Conservation (phyloP, 495 filamentous ascomycete genomes). For the Sphaerosporella brunnea region DNA sequence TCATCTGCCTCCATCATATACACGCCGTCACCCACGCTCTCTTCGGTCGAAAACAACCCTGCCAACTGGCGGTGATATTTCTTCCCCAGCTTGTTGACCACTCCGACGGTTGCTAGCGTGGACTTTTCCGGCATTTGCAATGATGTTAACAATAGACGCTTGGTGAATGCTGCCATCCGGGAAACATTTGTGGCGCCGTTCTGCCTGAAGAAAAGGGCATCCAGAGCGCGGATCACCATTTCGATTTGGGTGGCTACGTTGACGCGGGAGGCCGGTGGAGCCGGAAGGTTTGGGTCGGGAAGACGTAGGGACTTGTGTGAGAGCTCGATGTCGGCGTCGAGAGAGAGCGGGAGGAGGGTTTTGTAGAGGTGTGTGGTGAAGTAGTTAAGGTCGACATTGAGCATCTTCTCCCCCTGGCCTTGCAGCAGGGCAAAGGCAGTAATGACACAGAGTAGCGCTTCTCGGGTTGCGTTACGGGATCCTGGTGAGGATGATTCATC, state of each 20-base stretch:
- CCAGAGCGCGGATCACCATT: slow-evolving; percentile 68
- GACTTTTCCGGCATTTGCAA: slow-evolving; percentile 85
- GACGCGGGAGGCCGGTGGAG: slow-evolving; percentile 42
- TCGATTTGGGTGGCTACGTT: slow-evolving; percentile 88
- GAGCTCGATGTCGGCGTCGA: slow-evolving; percentile 73
- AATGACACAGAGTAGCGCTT: slow-evolving; percentile 82
- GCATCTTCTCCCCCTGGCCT: slow-evolving; percentile 41
- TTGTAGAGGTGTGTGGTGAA: slow-evolving; percentile 88
- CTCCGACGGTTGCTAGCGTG: slow-evolving; percentile 50
- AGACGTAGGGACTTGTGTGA: slow-evolving; percentile 60
- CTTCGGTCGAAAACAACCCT: slow-evolving; percentile 68
- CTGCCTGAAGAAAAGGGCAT: slow-evolving; percentile 51
- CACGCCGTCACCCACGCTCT: slow-evolving; percentile 68
- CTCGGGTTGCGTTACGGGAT: slow-evolving; percentile 52
- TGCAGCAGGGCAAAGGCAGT: slow-evolving; percentile 87
- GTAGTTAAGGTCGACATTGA: slow-evolving; percentile 61
- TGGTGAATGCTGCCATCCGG: slow-evolving; percentile 78
- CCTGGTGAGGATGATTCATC: slow-evolving; percentile 30
- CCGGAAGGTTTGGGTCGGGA: slow-evolving; percentile 41
- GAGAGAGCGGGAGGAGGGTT: slow-evolving; percentile 53
- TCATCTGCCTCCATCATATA: slow-evolving; percentile 31
- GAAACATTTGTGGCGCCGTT: slow-evolving; percentile 48
- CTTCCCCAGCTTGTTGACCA: slow-evolving; percentile 58
- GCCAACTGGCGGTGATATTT: slow-evolving; percentile 51
- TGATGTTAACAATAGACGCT: slow-evolving; percentile 64